Evolutionary conservation across 192 early-diverging fungal genomes (phyloP), one percentile per base, ranked within the genome.

Genomic region (Polychytrium aggregatum): DNA sequence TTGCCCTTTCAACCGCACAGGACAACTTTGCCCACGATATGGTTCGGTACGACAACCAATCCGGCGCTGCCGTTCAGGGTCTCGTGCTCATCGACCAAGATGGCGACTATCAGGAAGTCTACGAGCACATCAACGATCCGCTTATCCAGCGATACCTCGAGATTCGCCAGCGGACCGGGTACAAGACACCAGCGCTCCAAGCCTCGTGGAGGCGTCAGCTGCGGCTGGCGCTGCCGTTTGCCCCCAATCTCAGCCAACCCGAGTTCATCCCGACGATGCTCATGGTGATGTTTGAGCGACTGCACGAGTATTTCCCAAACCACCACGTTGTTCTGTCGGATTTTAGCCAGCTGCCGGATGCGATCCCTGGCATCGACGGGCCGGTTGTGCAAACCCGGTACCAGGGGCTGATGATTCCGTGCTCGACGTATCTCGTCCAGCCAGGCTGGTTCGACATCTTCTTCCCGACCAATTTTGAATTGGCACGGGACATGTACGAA

Each of bases 381-480:
- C 95, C 95, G 0, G 95, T 97, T 1, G 92, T 97, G 6, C 95
- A 98, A 67, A 98, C 90, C 8, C 67, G 91, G 6, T 91, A 90
- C 61, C 58, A 76, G 40, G 82, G 86, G 1, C 76, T 71, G 22
- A 98, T 95, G 90, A 84, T 98, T 6, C 84, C 95, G 13, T 92
- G 90, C 52, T 84, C 83, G 25, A 95, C 91, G 0, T 95, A 93
- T 53, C 83, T 98, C 64, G 92, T 98, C 7, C 88, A 91, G 62
- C 95, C 91, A 3, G 95, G 95, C 10, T 95, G 81, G 79, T 98
- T 98, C 68, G 94, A 98, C 57, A 94, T 98, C 40, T 97, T 98
- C 65, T 98, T 97, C 57, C 95, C 95, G 2, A 97, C 92, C 20
- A 84, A 98, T 62, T 98, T 93, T 77, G 87, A 88, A 55, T 63